Evolutionary conservation across 306 rosid species (phyloP).

Genomic region (barrel medic (Medicago truncatula)): MtrunA17r5.0-ANR NC_053045.1:12916501-12917000

Average conservation of each 20-base stretch:
- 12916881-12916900: background rate
- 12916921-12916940: background rate
- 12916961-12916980: background rate
- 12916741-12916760: too few relatives aligned
- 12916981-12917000: background rate
- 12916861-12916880: too few relatives aligned
- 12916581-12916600: background rate
- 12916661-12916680: too few relatives aligned
- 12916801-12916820: too few relatives aligned
- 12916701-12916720: background rate
- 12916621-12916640: background rate
- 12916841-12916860: too few relatives aligned
- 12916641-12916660: too few relatives aligned
- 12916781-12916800: too few relatives aligned
- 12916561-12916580: background rate
- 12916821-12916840: too few relatives aligned
- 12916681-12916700: background rate
- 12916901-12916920: background rate
- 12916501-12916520: background rate
- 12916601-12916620: background rate
- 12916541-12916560: slow-evolving; percentile 5
- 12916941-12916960: background rate
- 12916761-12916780: too few relatives aligned
- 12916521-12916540: background rate
- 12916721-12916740: too few relatives aligned